phyloP scores from a whole-genome alignment of 306 rosid genomes.

The Vicia villosa region DNA sequence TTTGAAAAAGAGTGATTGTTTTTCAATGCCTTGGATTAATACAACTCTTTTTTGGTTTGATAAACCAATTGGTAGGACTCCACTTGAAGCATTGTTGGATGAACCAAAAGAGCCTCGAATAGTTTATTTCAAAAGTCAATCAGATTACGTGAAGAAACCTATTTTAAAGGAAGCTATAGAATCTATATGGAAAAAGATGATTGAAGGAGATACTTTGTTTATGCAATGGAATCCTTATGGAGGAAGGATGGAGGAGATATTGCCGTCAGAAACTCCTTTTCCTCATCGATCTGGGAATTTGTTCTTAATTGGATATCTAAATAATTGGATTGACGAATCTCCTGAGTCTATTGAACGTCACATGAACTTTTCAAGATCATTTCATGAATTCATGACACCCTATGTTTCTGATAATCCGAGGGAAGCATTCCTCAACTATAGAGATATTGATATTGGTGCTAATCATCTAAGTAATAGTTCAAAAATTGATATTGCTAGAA shows the following conservation, averaged over 20 bases:
- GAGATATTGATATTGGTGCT: constrained; percentile 42
- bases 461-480: not conserved
- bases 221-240: constrained; percentile 4
- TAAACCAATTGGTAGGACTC: constrained; percentile 26
- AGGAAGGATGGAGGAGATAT: constrained; percentile 30
- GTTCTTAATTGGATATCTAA: constrained; percentile 13
- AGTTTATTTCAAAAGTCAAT: not conserved
- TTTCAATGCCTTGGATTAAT: constrained; percentile 49
- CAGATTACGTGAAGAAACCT: constrained; percentile 36
- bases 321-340: constrained; percentile 27
- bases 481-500: not conserved
- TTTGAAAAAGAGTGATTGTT: constrained; percentile 41
- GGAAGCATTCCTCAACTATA: constrained; percentile 32
- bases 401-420: constrained; percentile 1
- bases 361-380: not conserved
- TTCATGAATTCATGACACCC: too few species aligned
- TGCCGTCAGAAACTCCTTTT: constrained; percentile 19
- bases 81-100: constrained; percentile 6
- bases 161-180: too few species aligned
- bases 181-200: too few species aligned
- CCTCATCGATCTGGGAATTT: constrained; percentile 50
- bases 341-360: not conserved
- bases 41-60: constrained; percentile 23
- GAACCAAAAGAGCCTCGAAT: too few species aligned
- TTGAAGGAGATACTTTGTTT: too few species aligned